phyloP scores from a whole-genome alignment of 2,329 filamentous ascomycete species.

The Raffaelea ambrosiae region DNA sequence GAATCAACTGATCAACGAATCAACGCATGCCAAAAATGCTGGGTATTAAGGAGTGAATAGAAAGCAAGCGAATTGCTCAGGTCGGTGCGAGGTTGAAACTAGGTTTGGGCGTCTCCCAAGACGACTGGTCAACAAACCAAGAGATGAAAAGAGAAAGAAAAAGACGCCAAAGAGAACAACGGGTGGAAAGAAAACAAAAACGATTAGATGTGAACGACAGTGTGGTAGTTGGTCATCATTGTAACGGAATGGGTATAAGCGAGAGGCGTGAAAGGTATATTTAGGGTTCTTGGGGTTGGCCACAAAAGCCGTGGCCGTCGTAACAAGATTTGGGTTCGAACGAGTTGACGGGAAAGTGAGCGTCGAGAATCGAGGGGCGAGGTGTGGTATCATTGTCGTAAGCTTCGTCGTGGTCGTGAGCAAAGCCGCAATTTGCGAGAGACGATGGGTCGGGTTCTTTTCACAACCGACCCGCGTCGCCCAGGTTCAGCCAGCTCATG shows the following conservation, averaged over 20 bases:
- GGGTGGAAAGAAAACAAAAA: neutral
- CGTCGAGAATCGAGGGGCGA: neutral
- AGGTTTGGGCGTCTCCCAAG: neutral
- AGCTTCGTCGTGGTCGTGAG: neutral
- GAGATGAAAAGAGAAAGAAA: neutral
- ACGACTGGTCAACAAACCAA: neutral
- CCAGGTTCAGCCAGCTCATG: constrained; percentile 76
- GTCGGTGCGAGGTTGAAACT: neutral
- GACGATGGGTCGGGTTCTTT: too few relatives aligned
- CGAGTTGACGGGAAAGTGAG: neutral
- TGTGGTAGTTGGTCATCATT: neutral
- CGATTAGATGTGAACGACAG: neutral
- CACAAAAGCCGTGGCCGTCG: neutral
- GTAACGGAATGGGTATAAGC: constrained; percentile 5
- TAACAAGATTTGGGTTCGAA: neutral
- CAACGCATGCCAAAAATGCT: constrained; percentile 5
- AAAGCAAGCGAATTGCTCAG: neutral
- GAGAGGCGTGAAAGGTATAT: constrained; percentile 4
- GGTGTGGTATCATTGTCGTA: neutral
- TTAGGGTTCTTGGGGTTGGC: neutral
- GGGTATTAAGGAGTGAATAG: constrained; percentile 2
- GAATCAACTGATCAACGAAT: neutral
- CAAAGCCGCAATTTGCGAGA: neutral
- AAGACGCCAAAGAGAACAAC: neutral
- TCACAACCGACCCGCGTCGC: constrained; percentile 25